Evolutionary conservation across 73 alveolate genomes (phyloP).

Genomic region (Durusdinium trenchii): DNA sequence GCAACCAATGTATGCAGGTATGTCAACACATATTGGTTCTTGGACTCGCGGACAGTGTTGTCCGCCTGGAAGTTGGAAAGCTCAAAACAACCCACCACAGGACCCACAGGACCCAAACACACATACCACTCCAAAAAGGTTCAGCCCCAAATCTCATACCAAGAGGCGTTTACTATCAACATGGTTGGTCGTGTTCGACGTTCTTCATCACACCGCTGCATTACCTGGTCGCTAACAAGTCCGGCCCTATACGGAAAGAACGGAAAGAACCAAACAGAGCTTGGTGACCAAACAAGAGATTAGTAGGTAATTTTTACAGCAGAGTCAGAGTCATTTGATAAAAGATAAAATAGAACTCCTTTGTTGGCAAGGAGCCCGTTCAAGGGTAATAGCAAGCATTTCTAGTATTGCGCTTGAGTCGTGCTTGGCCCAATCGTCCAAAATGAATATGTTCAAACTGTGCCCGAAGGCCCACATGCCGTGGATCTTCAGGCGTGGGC

Average conservation of each 20-base stretch:
- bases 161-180: background rate
- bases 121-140: too few species aligned
- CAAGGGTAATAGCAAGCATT: background rate
- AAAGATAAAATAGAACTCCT: background rate
- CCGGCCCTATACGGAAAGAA: background rate
- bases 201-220: constrained; percentile 9
- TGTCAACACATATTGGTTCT: background rate
- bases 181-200: constrained; percentile 2
- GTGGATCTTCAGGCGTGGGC: constrained; percentile 40
- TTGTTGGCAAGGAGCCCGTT: background rate
- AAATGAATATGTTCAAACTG: background rate
- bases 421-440: constrained; percentile 34
- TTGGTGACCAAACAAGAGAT: too few species aligned
- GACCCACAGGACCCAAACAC: too few species aligned
- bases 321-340: background rate
- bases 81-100: too few species aligned
- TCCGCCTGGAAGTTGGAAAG: background rate
- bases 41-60: background rate
- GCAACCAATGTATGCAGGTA: background rate
- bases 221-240: background rate
- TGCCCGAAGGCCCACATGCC: constrained; percentile 52
- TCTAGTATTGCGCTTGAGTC: background rate
- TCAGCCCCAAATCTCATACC: too few species aligned
- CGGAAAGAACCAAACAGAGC: too few species aligned
- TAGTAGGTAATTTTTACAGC: background rate